phyloP scores from a whole-genome alignment of 306 rosid genomes.

The Trifolium fragiferum region DNA sequence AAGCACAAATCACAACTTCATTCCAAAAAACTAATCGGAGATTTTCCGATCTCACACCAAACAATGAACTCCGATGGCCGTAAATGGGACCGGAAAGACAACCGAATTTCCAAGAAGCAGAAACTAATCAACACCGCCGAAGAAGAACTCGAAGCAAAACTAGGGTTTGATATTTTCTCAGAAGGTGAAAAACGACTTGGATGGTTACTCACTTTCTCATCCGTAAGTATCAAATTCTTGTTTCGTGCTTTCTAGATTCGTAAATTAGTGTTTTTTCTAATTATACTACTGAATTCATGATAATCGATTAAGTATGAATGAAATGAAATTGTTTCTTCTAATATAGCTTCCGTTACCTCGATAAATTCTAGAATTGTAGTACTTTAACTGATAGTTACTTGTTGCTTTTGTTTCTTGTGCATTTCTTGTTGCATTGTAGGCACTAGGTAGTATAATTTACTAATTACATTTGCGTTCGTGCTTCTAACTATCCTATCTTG shows the following conservation, averaged over 20 bases:
- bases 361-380: neutral
- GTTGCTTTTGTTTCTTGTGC: neutral
- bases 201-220: slow-evolving; percentile 78
- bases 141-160: slow-evolving; percentile 85
- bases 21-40: neutral
- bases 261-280: neutral
- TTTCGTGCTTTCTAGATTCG: neutral
- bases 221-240: slow-evolving; percentile 60
- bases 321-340: neutral
- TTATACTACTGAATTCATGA: slow-evolving; percentile 16
- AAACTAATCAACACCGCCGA: slow-evolving; percentile 72
- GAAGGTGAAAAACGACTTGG: slow-evolving; percentile 94
- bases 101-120: slow-evolving; percentile 64
- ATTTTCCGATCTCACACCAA: neutral
- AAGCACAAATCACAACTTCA: neutral
- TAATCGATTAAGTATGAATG: slow-evolving; percentile 2
- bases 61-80: slow-evolving; percentile 65
- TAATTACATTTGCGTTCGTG: slow-evolving; percentile 2
- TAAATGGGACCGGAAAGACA: slow-evolving; percentile 56
- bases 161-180: slow-evolving; percentile 80
- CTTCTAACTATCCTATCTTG: neutral
- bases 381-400: neutral
- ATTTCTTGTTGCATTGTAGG: no score
- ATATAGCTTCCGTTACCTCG: neutral
- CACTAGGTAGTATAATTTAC: neutral